These are phyloP conservation scores for Castanopsis chinensis DNA, from an alignment of 306 rosid species.

Conservation along the genomic window DNA sequence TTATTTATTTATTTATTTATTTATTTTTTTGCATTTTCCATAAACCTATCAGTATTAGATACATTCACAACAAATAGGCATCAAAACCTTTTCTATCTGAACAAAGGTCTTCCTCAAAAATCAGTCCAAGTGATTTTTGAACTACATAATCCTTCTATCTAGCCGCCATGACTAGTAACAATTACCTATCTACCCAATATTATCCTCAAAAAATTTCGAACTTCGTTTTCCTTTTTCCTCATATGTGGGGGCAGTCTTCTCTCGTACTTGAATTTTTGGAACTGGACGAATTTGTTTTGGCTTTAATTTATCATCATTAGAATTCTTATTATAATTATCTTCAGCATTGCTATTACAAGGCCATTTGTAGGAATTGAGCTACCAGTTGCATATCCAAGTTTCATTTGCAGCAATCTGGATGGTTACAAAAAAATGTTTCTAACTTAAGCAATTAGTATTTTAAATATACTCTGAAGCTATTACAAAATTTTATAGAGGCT, in stretches of 20 bases:
- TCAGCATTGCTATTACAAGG: not conserved
- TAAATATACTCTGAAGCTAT: not conserved
- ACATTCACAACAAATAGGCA: no score
- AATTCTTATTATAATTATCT: no score
- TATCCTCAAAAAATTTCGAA: not conserved
- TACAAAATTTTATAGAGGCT: not conserved
- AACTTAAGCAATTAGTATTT: not conserved
- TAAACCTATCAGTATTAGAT: no score
- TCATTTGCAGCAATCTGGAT: not conserved
- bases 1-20: no score
- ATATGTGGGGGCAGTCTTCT: not conserved
- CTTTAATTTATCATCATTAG: not conserved
- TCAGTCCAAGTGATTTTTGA: no score
- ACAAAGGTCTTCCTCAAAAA: no score
- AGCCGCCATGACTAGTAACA: not conserved
- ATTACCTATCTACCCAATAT: not conserved
- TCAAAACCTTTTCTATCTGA: no score
- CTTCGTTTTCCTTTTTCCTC: not conserved
- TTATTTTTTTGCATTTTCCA: no score
- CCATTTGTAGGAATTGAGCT: not conserved
- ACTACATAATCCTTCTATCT: no score
- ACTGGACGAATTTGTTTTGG: not conserved
- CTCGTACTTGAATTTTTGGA: not conserved
- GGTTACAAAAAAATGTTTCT: no score
- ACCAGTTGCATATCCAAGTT: not conserved